These are phyloP conservation scores for Picea abies DNA, from an alignment of 83 land plant species.

Conservation along the genomic window DNA sequence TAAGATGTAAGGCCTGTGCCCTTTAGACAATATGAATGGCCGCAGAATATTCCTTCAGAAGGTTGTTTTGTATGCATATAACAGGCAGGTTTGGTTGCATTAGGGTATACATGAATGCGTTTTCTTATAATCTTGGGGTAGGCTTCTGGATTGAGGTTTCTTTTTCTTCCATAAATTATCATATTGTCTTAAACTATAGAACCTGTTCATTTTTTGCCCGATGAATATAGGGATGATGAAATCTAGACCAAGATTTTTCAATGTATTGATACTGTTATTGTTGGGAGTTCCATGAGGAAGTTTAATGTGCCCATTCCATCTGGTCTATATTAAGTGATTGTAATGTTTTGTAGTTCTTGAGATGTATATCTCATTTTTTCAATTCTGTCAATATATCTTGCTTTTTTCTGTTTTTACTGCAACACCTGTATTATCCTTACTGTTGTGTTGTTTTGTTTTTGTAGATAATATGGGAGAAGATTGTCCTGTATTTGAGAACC, in stretches of 20 bases:
- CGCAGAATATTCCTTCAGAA: too few relatives aligned
- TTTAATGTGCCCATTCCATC: neutral
- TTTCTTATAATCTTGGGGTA: too few relatives aligned
- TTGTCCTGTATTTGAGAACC: slow-evolving; percentile 97
- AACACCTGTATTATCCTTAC: neutral
- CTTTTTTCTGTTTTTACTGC: neutral
- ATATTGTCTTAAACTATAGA: too few relatives aligned
- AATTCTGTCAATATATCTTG: neutral
- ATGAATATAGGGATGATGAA: neutral
- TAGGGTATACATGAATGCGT: too few relatives aligned
- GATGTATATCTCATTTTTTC: neutral
- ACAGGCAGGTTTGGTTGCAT: too few relatives aligned
- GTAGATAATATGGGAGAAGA: slow-evolving; percentile 99
- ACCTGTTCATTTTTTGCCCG: too few relatives aligned
- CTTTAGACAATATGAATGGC: neutral
- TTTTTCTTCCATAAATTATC: too few relatives aligned
- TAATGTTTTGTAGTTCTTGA: neutral
- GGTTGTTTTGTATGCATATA: too few relatives aligned
- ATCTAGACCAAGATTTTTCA: neutral
- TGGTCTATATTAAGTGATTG: neutral
- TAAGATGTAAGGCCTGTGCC: slow-evolving; percentile 58
- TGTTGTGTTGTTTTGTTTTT: neutral
- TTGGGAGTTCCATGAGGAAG: neutral
- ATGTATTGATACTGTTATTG: neutral
- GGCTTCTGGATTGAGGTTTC: too few relatives aligned